Conservation (phyloP, 139 green algal species). For the Pleodorina starrii region DNA sequence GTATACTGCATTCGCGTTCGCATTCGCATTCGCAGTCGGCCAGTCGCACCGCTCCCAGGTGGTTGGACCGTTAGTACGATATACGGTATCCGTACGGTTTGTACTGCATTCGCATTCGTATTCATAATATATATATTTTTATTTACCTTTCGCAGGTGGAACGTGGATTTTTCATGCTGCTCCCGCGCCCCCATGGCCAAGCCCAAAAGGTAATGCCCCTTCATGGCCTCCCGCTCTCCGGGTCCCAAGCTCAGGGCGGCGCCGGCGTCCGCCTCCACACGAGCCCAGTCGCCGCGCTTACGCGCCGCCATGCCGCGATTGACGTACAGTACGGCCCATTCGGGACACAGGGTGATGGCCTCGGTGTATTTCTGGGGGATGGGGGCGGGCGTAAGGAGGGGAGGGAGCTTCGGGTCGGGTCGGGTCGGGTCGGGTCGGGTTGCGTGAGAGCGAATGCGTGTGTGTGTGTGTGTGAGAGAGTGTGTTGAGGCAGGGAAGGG, state of each 20-base stretch:
- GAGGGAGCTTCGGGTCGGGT: neutral
- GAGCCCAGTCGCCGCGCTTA: conserved; percentile 55
- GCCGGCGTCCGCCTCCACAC: conserved; percentile 55
- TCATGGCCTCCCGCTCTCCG: conserved; percentile 31
- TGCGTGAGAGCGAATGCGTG: neutral
- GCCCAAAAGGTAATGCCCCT: conserved; percentile 75
- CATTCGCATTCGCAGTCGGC: too few species aligned
- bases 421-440: neutral
- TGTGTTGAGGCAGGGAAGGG: neutral
- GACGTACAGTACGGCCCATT: conserved; percentile 62
- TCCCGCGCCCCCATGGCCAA: conserved; percentile 50
- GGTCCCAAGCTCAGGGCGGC: conserved; percentile 51
- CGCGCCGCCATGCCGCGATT: conserved; percentile 66
- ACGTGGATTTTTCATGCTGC: conserved; percentile 26
- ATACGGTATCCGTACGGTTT: too few species aligned
- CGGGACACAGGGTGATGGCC: conserved; percentile 57
- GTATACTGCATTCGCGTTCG: too few species aligned
- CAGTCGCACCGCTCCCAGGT: too few species aligned
- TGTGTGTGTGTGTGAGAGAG: neutral
- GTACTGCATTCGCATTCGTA: too few species aligned
- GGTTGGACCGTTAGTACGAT: too few species aligned
- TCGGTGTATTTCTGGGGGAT: conserved; percentile 59
- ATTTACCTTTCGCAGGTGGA: conserved; percentile 61
- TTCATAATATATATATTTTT: too few species aligned
- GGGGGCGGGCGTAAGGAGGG: neutral